These are phyloP conservation scores for Aspergillus cristatus DNA, from an alignment of 495 filamentous ascomycete genomes.

Conservation along the genomic window DNA sequence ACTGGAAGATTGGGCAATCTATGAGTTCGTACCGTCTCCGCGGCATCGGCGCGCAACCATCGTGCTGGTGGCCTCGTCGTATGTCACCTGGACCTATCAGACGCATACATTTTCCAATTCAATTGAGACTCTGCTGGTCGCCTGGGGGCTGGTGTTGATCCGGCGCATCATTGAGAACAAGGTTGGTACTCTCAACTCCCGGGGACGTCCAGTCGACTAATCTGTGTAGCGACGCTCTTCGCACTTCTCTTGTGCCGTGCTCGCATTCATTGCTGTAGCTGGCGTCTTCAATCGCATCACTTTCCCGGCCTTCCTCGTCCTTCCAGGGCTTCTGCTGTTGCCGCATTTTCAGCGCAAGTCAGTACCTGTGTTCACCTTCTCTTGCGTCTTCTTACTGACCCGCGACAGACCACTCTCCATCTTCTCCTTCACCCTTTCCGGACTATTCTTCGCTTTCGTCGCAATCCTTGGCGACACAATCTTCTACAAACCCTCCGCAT, in stretches of 20 bases:
- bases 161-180: conserved; percentile 69
- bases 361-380: conserved; percentile 14
- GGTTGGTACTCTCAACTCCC: conserved; percentile 33
- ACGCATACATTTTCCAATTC: conserved; percentile 98
- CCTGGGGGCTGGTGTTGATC: conserved; percentile 86
- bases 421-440: conserved; percentile 48
- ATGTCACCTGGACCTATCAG: conserved; percentile 98
- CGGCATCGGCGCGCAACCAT: conserved; percentile 63
- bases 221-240: conserved; percentile 57
- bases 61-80: conserved; percentile 81
- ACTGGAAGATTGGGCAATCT: conserved; percentile 91
- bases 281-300: conserved; percentile 95
- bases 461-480: conserved; percentile 75
- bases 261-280: conserved; percentile 72
- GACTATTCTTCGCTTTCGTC: conserved; percentile 51
- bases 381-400: conserved; percentile 9
- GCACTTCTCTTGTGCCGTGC: conserved; percentile 59
- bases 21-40: conserved; percentile 73
- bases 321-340: conserved; percentile 71
- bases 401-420: conserved; percentile 57
- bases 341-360: conserved; percentile 79
- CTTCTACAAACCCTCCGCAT: conserved; percentile 61
- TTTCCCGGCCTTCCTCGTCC: conserved; percentile 81
- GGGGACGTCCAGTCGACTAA: conserved; percentile 4
- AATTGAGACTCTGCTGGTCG: conserved; percentile 82